Evolutionary conservation across 164 flowering plant species (phyloP), one percentile per base, ranked within the genome.

Genomic region (Hamamelis virginiana): DNA sequence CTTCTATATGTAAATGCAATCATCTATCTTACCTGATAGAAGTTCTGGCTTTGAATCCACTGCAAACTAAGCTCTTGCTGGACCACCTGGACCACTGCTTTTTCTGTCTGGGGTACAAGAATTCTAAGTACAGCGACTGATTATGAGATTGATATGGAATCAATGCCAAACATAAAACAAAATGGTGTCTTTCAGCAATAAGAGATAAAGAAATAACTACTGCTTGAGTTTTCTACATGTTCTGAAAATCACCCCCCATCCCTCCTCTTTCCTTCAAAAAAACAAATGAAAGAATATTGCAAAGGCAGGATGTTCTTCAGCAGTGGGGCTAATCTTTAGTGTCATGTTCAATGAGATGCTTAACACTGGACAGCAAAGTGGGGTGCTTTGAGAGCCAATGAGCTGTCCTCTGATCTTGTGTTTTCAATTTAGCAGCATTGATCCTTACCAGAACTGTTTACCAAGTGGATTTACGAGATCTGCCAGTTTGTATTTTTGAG

Each of bases 321-420:
- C 23, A 47, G 59, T 59, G 61, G 65, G 61, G 48, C 9, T 60
- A n/a, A n/a, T 52, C 70, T 56, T 67, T 50, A 47, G 5, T n/a
- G 70, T 66, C 74, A 62, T 53, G 56, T 60, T 55, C 55, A 59
- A 74, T 66, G 59, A 72, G 67, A 72, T 66, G 74, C 60, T 77
- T 68, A 66, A 65, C 28, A 67, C 28, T 57, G 65, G 62, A 61
- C 81, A 76, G 68, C 51, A 52, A n/a, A 67, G 80, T 80, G 82
- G 82, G 83, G 80, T 62, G 76, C 67, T 69, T 22, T 64, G 57
- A 73, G 62, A 69, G 75, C 65, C 70, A 74, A 67, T 66, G 78
- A 76, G 78, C 66, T 79, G 82, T 74, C 75, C 52, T 33, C 65
- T 79, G 67, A 51, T 59, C 33, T 41, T 62, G 70, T 61, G 57